These are phyloP conservation scores for Botrytis fragariae DNA, from an alignment of 2,329 filamentous ascomycete genomes.

Conservation along the genomic window DNA sequence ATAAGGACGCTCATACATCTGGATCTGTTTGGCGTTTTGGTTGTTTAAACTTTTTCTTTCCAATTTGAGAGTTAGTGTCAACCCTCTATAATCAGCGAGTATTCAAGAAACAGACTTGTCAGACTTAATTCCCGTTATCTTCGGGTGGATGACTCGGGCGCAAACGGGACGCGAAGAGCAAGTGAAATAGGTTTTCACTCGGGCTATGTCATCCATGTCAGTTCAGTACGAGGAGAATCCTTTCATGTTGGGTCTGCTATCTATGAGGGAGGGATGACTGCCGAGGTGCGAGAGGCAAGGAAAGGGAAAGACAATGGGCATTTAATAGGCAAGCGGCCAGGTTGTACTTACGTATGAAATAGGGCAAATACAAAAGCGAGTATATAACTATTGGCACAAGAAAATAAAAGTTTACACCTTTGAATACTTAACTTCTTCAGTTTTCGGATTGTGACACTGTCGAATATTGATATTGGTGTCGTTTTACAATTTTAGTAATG, in stretches of 20 bases:
- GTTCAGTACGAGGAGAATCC: not conserved
- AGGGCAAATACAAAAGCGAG: not conserved
- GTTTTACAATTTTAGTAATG: not conserved
- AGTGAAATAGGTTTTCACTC: not conserved
- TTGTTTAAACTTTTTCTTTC: not conserved
- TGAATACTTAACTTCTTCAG: not conserved
- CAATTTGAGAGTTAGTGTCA: slow-evolving; percentile 4
- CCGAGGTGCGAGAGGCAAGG: not conserved
- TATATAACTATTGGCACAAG: not conserved
- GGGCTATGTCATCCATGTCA: not conserved
- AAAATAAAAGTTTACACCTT: slow-evolving; percentile 1
- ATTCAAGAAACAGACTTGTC: slow-evolving; percentile 17
- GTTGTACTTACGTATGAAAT: not conserved
- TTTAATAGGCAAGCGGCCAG: not conserved
- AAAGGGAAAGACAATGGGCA: not conserved
- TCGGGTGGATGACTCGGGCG: not conserved
- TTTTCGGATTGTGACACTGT: not conserved
- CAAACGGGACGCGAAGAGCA: not conserved
- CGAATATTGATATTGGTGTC: not conserved
- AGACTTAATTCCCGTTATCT: not conserved
- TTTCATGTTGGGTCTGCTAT: not conserved
- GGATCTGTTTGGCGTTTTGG: slow-evolving; percentile 8
- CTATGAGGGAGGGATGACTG: not conserved
- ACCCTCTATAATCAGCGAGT: slow-evolving; percentile 5
- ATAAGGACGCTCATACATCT: not conserved